Evolutionary conservation across 805 yeast species (phyloP).

Genomic region (Ogataea thermomethanolica): DNA sequence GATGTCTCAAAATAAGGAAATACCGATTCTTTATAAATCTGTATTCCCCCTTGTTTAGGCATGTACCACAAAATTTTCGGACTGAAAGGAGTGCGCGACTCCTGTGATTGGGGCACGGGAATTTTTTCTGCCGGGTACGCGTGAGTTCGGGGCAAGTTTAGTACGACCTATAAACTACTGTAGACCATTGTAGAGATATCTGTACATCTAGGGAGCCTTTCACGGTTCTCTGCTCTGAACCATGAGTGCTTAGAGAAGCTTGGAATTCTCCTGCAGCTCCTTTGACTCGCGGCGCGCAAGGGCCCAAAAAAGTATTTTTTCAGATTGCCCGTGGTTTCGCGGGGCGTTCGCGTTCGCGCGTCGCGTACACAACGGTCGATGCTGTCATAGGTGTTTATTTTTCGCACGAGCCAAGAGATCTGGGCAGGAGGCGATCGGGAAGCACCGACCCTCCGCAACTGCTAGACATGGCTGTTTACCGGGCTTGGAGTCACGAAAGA

Average conservation of each 20-base stretch:
- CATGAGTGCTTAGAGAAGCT: too few relatives aligned
- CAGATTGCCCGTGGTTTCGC: slow-evolving; percentile 2
- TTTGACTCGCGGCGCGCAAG: slow-evolving; percentile 7
- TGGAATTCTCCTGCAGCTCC: slow-evolving; percentile 6
- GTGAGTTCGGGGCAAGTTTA: slow-evolving; percentile 1
- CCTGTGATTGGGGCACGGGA: slow-evolving; percentile 8
- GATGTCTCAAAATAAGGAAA: slow-evolving; percentile 7
- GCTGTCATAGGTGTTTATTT: slow-evolving; percentile 1
- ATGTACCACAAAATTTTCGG: slow-evolving; percentile 10
- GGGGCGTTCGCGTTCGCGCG: slow-evolving; percentile 6
- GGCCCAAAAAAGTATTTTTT: slow-evolving; percentile 5
- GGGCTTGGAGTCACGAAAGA: too few relatives aligned
- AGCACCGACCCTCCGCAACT: background rate
- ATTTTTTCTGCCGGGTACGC: slow-evolving; percentile 7
- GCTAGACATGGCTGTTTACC: too few relatives aligned
- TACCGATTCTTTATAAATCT: slow-evolving; percentile 10
- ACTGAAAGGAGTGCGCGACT: slow-evolving; percentile 12
- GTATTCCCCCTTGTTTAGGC: slow-evolving; percentile 9
- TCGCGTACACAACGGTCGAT: slow-evolving; percentile 10
- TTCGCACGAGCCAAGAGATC: background rate
- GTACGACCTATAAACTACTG: background rate
- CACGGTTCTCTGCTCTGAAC: too few relatives aligned
- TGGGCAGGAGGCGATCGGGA: background rate
- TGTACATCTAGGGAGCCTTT: too few relatives aligned
- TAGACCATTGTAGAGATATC: too few relatives aligned